phyloP scores from a whole-genome alignment of 805 yeast genomes.

The Teunomyces atbi region DNA sequence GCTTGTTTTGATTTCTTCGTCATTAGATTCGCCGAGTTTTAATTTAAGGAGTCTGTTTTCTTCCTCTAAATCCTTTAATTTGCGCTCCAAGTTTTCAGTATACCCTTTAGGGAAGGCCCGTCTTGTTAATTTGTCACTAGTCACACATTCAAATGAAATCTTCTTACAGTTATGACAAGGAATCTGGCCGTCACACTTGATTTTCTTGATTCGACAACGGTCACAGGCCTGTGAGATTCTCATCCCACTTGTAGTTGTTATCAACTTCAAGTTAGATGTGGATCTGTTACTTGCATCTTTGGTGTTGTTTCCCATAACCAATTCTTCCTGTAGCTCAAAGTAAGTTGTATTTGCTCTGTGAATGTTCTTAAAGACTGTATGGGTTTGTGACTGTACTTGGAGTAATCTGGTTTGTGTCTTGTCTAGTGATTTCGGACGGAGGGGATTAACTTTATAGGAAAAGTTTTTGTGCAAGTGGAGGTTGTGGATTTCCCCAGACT shows the following conservation, averaged over 20 bases:
- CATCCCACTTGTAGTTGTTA: constrained; percentile 37
- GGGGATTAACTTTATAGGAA: constrained; percentile 4
- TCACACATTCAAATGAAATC: constrained; percentile 66
- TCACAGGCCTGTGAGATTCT: constrained; percentile 81
- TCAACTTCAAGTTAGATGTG: constrained; percentile 33
- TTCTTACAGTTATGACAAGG: constrained; percentile 70
- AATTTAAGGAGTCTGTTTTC: constrained; percentile 42
- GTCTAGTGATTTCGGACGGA: not conserved
- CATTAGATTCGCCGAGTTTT: not conserved
- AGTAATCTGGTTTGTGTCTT: not conserved
- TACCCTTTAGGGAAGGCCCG: constrained; percentile 81
- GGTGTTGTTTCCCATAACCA: not conserved
- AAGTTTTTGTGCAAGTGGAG: constrained; percentile 2
- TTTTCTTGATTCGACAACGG: constrained; percentile 72
- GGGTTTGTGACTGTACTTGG: no score
- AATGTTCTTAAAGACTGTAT: no score
- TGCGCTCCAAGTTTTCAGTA: constrained; percentile 69
- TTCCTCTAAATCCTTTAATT: constrained; percentile 58
- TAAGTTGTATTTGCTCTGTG: no score
- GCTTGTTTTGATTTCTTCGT: not conserved
- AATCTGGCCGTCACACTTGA: constrained; percentile 69
- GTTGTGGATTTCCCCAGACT: constrained; percentile 3
- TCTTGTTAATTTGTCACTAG: constrained; percentile 70
- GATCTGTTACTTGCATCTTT: constrained; percentile 14
- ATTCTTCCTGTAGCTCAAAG: not conserved